Evolutionary conservation across 2,329 filamentous ascomycete genomes (phyloP), one percentile per base, ranked within the genome.

Genomic region (Raffaelea albimanens): DNA sequence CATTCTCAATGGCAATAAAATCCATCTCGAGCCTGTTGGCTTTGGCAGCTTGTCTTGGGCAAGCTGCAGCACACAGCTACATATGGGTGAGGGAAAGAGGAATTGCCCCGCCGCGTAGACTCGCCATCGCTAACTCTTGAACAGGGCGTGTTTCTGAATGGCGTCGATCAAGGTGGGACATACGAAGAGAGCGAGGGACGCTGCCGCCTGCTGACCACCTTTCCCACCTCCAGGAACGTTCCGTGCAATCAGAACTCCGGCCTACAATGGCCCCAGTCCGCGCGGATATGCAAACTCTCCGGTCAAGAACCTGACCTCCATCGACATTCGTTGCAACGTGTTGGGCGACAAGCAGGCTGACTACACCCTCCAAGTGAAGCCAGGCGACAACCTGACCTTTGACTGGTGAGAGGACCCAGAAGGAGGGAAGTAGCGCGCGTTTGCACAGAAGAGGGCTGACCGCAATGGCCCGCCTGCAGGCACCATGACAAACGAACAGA

Each of bases 311-410:
- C 52, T 68, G 39, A 51, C 54, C 41, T 63, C 62, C 16, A 62
- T 64, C 40, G 64, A 68, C 53, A 50, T 66, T 46, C 58, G 60
- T 22, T 67, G 64, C 60, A 67, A 67, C 53, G 61, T 67, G 16
- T 53, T 66, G 40, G 64, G 64, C 23, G 64, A 66, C 46, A 59
- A 60, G 10, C 61, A 60, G 40, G 58, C 59, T 4, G 56, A 59
- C 13, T 56, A 64, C 46, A 65, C 60, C 5, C 64, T 66, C 52
- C 51, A 45, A 44, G 53, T 57, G 11, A 42, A 48, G 16, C 62
- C 63, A 2, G 64, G 64, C 4, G 64, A 67, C 50, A 63, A 62
- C 44, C 33, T 68, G 31, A 67, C 63, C 0, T 59, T 67, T 23
- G 64, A 67, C 52, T 66, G 58, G 57, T 55, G 44, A 25, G 47